Conservation (phyloP, 805 yeast species). For the Wickerhamiella kurtzmanii region DNA sequence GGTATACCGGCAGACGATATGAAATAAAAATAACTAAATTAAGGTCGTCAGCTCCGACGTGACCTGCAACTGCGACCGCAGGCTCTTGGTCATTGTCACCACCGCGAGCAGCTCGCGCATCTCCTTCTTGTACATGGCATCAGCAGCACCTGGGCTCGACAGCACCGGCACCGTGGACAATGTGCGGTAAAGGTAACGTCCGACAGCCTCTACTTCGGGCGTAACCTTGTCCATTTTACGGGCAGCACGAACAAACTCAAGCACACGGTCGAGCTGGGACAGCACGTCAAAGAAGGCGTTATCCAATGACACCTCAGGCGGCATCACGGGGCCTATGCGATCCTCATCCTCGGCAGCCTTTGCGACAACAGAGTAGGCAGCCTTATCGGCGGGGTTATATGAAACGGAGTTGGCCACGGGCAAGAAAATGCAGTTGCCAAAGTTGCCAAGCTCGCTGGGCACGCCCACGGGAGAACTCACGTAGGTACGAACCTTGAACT, state of each 20-base stretch:
- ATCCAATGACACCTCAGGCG: conserved; percentile 21
- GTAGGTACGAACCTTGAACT: conserved; percentile 53
- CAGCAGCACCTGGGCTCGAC: conserved; percentile 35
- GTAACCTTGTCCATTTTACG: conserved; percentile 1
- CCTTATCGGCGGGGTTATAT: conserved; percentile 41
- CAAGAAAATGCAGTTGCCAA: conserved; percentile 47
- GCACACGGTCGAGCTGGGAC: conserved; percentile 24
- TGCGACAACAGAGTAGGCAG: conserved; percentile 25
- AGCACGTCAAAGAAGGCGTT: conserved; percentile 27
- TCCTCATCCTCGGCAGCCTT: conserved; percentile 24
- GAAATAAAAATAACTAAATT: too few relatives aligned
- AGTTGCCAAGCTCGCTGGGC: conserved; percentile 23
- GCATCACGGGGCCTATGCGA: conserved; percentile 25
- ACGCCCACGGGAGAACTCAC: conserved; percentile 66
- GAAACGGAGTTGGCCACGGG: conserved; percentile 58
- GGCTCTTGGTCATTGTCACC: conserved; percentile 68
- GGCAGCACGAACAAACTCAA: conserved; percentile 9
- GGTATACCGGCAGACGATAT: neutral
- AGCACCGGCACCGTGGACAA: conserved; percentile 28
- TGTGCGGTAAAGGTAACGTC: conserved; percentile 46
- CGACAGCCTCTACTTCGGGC: conserved; percentile 30
- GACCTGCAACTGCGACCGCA: conserved; percentile 71
- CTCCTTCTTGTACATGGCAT: conserved; percentile 52
- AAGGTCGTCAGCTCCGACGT: conserved; percentile 56
- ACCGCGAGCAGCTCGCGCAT: conserved; percentile 70